Percentiles rank a stretch among this genome's conserved stretches.
Conservation (phyloP, 768 basidiomycete species). For the Chiua virens region DNA sequence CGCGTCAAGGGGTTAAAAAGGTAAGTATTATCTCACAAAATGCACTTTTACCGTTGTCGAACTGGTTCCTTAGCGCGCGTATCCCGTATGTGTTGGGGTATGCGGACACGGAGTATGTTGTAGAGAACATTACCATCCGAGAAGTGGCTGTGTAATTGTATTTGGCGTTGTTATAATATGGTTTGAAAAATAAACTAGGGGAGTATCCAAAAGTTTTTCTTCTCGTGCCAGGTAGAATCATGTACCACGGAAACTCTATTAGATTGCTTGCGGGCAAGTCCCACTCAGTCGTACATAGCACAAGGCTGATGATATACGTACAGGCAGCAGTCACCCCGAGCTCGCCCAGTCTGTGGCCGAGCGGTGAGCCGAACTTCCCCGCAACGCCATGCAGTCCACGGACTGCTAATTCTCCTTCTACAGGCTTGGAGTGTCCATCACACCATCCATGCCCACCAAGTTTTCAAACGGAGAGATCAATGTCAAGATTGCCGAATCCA, state of each 20-base stretch:
- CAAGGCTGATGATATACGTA: constrained; percentile 14
- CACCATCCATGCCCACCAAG: constrained; percentile 81
- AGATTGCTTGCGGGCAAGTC: constrained; percentile 69
- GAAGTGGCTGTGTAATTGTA: constrained; percentile 50
- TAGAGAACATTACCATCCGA: constrained; percentile 89
- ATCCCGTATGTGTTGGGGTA: constrained; percentile 84
- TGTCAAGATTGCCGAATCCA: constrained; percentile 92
- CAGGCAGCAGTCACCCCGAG: constrained; percentile 98
- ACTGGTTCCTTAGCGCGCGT: constrained; percentile 56
- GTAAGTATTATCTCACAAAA: constrained; percentile 42
- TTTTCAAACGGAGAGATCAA: constrained; percentile 96
- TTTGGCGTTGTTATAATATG: constrained; percentile 30
- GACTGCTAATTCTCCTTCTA: constrained; percentile 49
- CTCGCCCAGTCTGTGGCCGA: constrained; percentile 94
- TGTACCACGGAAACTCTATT: constrained; percentile 84
- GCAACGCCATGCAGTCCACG: constrained; percentile 38
- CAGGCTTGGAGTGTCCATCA: constrained; percentile 89
- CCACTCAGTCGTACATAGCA: neutral
- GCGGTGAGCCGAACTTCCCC: constrained; percentile 78
- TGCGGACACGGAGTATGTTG: constrained; percentile 95
- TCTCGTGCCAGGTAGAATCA: constrained; percentile 37
- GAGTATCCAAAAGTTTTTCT: constrained; percentile 7
- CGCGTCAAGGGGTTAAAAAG: constrained; percentile 90
- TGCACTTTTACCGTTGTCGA: constrained; percentile 1
- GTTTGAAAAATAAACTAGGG: constrained; percentile 8